Base-by-base conservation (phyloP, 805 yeast species). In the Candida qinlingensis region DNA sequence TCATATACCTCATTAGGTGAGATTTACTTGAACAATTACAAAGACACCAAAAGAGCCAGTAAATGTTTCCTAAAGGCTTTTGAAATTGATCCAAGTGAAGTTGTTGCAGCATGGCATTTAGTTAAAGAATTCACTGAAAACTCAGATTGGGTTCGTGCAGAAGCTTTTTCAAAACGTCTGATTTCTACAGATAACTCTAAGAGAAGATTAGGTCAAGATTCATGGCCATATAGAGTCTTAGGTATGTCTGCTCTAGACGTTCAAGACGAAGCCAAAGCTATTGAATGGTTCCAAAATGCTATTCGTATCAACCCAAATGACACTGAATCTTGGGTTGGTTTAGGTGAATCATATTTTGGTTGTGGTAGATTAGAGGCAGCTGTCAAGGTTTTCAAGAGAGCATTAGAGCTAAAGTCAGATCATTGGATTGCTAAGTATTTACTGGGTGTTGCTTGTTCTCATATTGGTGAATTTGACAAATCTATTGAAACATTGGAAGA, bases 301-400 rank as follows among this genome's bases (percentile, higher is more conserved):
- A 71, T 94, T 43, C 75, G 97, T 52, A 69, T 85, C 54, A 71
- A 81, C 39, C 70, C 85, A 0, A 54, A 60, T 46, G 97, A 94
- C 65, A 63, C 78, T 2, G 84, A 87, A 54, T 84, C 96, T 2
- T 92, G 98, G 97, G 72, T 86, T 30, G 97, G 97, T 1, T 70
- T 94, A n/a, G 99, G 99, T n/a, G 98, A 94, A 63, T 92, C 97
- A 0, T 94, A 94, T 64, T 72, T 77, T 47, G 78, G 81, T 28
- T 80, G 94, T 64, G 99, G 99, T 2, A 75, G 96, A 52, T 70
- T 84, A 40, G 91, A 87, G 48, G 96, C 98, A 3, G 88, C 96
- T 0, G 72, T 78, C 8, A 90, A 87, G 64, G 97, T 94, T 1
- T 86, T 90, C 57, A 72, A 71, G 31, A 81, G 81, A 49, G 88